Conservation (phyloP, 257 asterid genomes). For the Solanum commersonii region DNA sequence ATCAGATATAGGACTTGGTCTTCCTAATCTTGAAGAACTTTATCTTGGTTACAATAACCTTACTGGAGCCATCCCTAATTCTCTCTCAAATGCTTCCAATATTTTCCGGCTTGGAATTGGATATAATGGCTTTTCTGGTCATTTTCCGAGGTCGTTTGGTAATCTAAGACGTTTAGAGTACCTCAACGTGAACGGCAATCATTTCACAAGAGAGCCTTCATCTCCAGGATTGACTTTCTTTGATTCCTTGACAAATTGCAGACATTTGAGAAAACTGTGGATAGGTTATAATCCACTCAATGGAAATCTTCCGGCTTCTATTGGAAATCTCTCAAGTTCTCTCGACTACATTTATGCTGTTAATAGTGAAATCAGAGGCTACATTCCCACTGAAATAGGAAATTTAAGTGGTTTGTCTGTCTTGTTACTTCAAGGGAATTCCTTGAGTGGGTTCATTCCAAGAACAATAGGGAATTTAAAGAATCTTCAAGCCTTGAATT, state of each 20-base stretch:
- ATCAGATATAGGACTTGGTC: constrained; percentile 3
- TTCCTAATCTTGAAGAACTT: constrained; percentile 16
- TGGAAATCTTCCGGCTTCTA: constrained; percentile 10
- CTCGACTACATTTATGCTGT: neutral
- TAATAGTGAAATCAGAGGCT: constrained; percentile 6
- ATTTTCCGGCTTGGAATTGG: constrained; percentile 2
- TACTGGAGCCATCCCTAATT: constrained; percentile 19
- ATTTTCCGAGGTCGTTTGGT: constrained; percentile 27
- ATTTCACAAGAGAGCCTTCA: constrained; percentile 10
- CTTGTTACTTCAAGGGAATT: neutral
- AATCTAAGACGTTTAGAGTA: constrained; percentile 12
- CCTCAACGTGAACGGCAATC: constrained; percentile 18
- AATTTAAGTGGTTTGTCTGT: constrained; percentile 3
- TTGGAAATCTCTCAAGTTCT: constrained; percentile 25
- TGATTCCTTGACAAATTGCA: constrained; percentile 4
- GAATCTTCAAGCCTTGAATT: neutral
- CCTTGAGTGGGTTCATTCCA: constrained; percentile 3
- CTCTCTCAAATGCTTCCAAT: constrained; percentile 10
- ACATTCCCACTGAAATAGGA: constrained; percentile 22
- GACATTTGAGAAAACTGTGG: neutral
- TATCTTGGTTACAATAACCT: constrained; percentile 11
- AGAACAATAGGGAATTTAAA: neutral
- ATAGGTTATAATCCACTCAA: neutral
- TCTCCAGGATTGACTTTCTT: neutral
- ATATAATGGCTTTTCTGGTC: neutral